Evolutionary conservation across 176 grass and related monocot species (phyloP).

Genomic region (Hsuehochloa calcarea): DNA sequence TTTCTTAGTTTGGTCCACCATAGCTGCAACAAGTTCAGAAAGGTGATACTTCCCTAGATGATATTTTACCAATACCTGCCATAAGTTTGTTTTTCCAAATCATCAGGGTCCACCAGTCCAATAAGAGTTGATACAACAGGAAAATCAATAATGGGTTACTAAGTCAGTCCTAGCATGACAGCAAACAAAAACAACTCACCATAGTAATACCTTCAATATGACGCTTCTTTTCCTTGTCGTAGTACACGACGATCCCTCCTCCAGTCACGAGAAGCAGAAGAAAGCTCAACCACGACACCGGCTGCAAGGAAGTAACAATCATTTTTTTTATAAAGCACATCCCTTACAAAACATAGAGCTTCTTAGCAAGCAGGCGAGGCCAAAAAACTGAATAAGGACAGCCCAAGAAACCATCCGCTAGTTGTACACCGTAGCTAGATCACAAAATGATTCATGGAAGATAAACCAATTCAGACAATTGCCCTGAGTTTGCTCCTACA

Average conservation of each 20-base stretch:
- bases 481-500: not conserved
- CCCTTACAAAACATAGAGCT: not conserved
- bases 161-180: not conserved
- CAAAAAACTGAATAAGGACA: not conserved
- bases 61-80: not conserved
- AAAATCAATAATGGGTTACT: not conserved
- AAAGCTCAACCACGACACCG: constrained; percentile 83
- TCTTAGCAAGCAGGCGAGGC: not conserved
- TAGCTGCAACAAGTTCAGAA: not conserved
- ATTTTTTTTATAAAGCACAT: not conserved
- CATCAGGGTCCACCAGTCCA: not conserved
- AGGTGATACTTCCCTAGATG: not conserved
- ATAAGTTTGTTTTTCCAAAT: not conserved
- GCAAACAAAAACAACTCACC: constrained; percentile 52
- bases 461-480: not conserved
- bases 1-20: not conserved
- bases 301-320: constrained; percentile 42
- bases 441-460: not conserved
- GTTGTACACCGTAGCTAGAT: not conserved
- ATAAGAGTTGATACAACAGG: not conserved
- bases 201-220: constrained; percentile 91
- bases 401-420: not conserved
- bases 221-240: constrained; percentile 73
- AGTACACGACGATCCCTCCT: constrained; percentile 68
- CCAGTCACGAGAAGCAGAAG: constrained; percentile 77